A percentile compares a stretch with the other conserved stretches of the same genome.
These are phyloP conservation scores for Chaetomiaceae sp. DNA, from an alignment of 2,329 filamentous ascomycete species.

Conservation along the genomic window DNA sequence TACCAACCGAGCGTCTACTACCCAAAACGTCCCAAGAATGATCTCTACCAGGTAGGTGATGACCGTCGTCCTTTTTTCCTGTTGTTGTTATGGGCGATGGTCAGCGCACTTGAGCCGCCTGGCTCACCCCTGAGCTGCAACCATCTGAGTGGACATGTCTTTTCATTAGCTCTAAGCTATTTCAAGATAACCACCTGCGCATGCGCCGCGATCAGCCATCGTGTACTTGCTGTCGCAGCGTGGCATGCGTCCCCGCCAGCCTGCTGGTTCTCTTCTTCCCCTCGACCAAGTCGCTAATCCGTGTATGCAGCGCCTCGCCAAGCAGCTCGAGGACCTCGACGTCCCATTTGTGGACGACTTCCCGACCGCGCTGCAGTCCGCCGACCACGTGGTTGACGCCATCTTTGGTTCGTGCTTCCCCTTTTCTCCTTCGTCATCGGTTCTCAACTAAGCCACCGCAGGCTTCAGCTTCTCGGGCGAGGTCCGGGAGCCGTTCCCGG, in stretches of 20 bases:
- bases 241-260: background rate
- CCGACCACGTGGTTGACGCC: constrained; percentile 84
- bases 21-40: constrained; percentile 85
- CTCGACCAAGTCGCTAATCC: constrained; percentile 29
- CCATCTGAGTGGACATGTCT: background rate
- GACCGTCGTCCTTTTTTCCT: background rate
- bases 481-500: constrained; percentile 85
- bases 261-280: constrained; percentile 2
- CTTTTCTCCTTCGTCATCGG: constrained; percentile 11
- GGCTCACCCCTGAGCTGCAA: constrained; percentile 4
- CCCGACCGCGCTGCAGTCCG: constrained; percentile 54
- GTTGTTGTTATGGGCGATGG: too few relatives aligned
- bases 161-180: constrained; percentile 5
- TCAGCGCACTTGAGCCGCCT: too few relatives aligned
- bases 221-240: constrained; percentile 20
- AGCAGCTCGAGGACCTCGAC: constrained; percentile 76
- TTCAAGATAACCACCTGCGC: background rate
- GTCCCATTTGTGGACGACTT: constrained; percentile 86
- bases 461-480: constrained; percentile 91
- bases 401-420: constrained; percentile 68
- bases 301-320: constrained; percentile 64
- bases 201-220: constrained; percentile 10
- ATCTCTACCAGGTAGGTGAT: constrained; percentile 77
- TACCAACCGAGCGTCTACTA: constrained; percentile 89
- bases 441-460: constrained; percentile 39